Base-by-base conservation (phyloP, 495 filamentous ascomycete genomes). In the Bryoglossum gracile region DNA sequence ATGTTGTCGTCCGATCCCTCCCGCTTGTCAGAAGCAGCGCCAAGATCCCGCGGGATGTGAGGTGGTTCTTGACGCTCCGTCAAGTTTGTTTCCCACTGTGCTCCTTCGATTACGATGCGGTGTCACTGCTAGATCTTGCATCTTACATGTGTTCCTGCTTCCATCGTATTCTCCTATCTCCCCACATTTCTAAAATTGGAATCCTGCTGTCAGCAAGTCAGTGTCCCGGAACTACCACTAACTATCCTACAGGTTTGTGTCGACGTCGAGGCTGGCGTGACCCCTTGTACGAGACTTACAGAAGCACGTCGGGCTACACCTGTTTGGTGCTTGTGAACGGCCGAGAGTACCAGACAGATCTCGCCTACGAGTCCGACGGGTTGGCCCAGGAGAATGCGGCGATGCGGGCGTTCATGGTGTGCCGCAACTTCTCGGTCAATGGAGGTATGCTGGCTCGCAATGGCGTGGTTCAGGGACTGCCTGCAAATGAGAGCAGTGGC, bases 391-490 rank as follows among this genome's bases (percentile, higher is more conserved):
- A 98, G 69, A 90, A 89, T 61, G 92, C 92, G 44, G 92, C 92
- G 51, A 95, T 92, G 83, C 83, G 87, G 53, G 92, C 92, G 50
- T 98, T 95, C 68, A 86, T 95, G 73, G 91, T 97, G 51, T 98
- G 92, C 74, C 85, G 91, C 63, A 95, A 95, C 71, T 96, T 98
- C 72, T 96, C 91, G 51, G 83, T 95, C 64, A 97, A 95, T 66
- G 92, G 94, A 59, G 91, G 91, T 68, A 94, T 90, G 88, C 78
- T 63, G 70, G 87, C 62, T 72, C 87, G 69, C 72, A 87, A 69
- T 75, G 87, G 86, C 19, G 81, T 89, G 38, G 76, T 92, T 62
- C 89, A 95, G 76, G 89, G 89, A 32, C 72, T 92, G 34, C 89
- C 89, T 36, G 87, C 71, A 49, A 72, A 72, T 58, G 74, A 77